Base-by-base conservation (phyloP, 306 rosid species). In the Medicago lupulina region DNA sequence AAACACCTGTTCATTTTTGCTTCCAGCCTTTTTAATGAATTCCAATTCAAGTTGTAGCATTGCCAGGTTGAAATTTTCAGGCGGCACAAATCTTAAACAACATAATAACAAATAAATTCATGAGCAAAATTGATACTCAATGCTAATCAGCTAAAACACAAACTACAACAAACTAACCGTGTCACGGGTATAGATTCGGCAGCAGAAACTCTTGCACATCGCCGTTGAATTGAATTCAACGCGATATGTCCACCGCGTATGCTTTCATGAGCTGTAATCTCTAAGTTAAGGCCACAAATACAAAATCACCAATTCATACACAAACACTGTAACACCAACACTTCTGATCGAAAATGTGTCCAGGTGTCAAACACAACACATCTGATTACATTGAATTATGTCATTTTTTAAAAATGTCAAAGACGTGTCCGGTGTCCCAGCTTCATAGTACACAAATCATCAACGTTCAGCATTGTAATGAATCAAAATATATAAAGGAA, bases 171-270 rank as follows among this genome's bases (percentile, higher is more conserved):
- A 53, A 73, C 83, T 46, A 84, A 93, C 98, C 89, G 82, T 76
- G 70, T 74, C 78, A 88, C 88, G 31, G 87, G 44, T 43, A 92
- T 43, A 6, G 70, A 53, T 71, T 95, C 97, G 16, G 86, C 96
- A 21, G 86, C 38, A 51, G 99, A 95, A 82, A 95, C 96, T 65
- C 71, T 90, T 40, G 85, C 93, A 84, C 90, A 78, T 2, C 97
- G 89, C 68, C 99, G 91, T 61, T 95, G 99, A 71, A 90, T 90
- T 9, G 96, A 83, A 84, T 95, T 95, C 47, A 95, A 85, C 49
- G 96, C 97, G 66, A 95, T 85, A 31, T 87, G 76, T 17, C 93
- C 98, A 38, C 47, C 77, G 54, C 82, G 73, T 72, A 95, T 53
- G 86, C 57, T 88, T 62, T 80, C 89, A 55, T 95, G 98, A 79